Conservation (phyloP, 2,329 filamentous ascomycete species). For the Metarhizium robertsii region DNA sequence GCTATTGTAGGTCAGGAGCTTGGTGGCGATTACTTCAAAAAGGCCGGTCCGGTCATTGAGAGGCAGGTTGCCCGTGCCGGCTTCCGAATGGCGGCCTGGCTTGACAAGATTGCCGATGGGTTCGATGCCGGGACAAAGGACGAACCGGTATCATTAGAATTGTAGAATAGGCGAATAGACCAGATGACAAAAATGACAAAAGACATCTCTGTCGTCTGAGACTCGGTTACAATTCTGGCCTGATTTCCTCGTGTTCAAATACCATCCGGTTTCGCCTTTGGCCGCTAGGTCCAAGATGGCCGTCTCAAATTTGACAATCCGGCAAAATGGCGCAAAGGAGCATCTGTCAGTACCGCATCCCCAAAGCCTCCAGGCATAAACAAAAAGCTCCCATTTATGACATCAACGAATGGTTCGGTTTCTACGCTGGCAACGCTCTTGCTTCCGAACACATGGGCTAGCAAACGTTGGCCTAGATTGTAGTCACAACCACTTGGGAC, state of each 20-base stretch:
- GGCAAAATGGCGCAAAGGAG: not conserved
- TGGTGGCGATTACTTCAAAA: constrained; percentile 52
- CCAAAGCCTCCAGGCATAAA: not conserved
- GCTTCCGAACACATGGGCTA: not conserved
- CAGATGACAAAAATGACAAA: not conserved
- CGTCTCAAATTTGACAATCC: not conserved
- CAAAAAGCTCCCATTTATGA: not conserved
- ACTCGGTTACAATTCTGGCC: not conserved
- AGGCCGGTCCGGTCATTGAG: constrained; percentile 55
- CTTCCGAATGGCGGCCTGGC: constrained; percentile 57
- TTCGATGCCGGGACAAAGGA: constrained; percentile 16
- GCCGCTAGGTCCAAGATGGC: not conserved
- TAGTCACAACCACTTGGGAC: not conserved
- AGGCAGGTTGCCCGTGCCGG: constrained; percentile 59
- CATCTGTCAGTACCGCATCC: not conserved
- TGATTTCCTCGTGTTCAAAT: not conserved
- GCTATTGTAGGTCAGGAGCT: constrained; percentile 53
- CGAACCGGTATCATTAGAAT: constrained; percentile 16
- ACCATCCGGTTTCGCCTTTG: not conserved
- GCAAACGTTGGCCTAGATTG: not conserved
- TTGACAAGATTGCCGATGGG: constrained; percentile 49
- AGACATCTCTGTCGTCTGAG: not conserved
- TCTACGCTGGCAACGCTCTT: not conserved
- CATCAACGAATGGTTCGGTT: not conserved
- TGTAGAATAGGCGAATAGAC: constrained; percentile 12